Evolutionary conservation across 2,329 filamentous ascomycete genomes (phyloP), one percentile per base, ranked within the genome.

Genomic region (Colletotrichum sp.): DNA sequence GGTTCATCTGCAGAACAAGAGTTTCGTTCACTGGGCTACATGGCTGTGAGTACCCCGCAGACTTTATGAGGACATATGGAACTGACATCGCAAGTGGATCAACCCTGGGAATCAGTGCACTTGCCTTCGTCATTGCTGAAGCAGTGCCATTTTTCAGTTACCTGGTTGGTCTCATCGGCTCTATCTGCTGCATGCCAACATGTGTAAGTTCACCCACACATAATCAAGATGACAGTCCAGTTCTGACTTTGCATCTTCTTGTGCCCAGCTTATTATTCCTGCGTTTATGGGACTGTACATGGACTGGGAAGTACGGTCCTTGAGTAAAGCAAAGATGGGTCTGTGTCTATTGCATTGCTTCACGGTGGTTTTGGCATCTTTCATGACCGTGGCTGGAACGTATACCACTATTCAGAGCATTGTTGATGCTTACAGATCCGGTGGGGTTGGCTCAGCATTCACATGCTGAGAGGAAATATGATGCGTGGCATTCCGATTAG

Each of bases 1-100:
- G 12, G 44, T 68, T 26, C 84, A 86, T 71, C 77, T 85, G 10
- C 82, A 84, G 77, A 77, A 78, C 44, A 83, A 85, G 73, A 82
- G 80, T 1, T 8, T 80, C 1, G 75, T 81, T 0, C 83, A 85
- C 66, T 85, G 84, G 84, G 70, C 71, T 3, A 80, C 80, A 1
- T 86, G 84, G 84, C 72, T 86, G 68, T 76, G 36, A 67, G 55
- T 59, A 9, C 55, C 13, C 9, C 55, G 13, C 13, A 28, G 24
- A 28, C 13, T 63, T 57, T 34, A 44, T n/a, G 30, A 26, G 15
- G 16, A 49, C 39, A 13, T 13, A 9, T 39, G 18, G n/a, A 26
- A 36, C 32, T 65, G 26, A 59, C 36, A 49, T 72, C 59, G 2
- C 18, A 79, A 78, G 9, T 71, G 74, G 5, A 79, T 78, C 7